Conservation (phyloP, 1,139 yeast species). For the Insectozyma bohioensis region DNA sequence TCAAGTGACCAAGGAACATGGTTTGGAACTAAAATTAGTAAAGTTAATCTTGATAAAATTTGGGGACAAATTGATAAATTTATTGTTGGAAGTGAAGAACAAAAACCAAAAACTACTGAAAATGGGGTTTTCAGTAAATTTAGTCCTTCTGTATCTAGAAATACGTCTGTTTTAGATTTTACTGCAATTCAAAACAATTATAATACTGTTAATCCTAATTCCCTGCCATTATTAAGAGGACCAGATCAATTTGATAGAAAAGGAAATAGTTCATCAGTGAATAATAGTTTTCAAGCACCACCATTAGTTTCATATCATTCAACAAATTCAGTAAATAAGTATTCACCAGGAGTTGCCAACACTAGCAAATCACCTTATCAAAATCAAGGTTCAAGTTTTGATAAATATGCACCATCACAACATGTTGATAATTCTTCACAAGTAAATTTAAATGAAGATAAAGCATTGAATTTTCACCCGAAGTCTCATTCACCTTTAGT, state of each 20-base stretch:
- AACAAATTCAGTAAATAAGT: slow-evolving; percentile 18
- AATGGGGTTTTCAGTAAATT: slow-evolving; percentile 70
- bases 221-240: slow-evolving; percentile 3
- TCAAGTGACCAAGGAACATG: slow-evolving; percentile 48
- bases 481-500: slow-evolving; percentile 10
- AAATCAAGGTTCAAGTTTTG: slow-evolving; percentile 4
- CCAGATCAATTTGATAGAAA: slow-evolving; percentile 9
- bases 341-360: slow-evolving; percentile 16
- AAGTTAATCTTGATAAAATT: slow-evolving; percentile 78
- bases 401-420: slow-evolving; percentile 31
- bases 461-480: background rate
- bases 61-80: slow-evolving; percentile 91
- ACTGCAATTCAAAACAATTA: slow-evolving; percentile 17
- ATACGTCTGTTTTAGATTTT: slow-evolving; percentile 49
- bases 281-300: slow-evolving; percentile 11
- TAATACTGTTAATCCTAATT: background rate
- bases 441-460: slow-evolving; percentile 17
- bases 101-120: slow-evolving; percentile 23
- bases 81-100: slow-evolving; percentile 86
- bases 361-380: slow-evolving; percentile 7
- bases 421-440: slow-evolving; percentile 24
- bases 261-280: slow-evolving; percentile 4
- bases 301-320: slow-evolving; percentile 18
- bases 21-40: slow-evolving; percentile 63
- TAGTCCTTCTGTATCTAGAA: slow-evolving; percentile 62